Base-by-base conservation (phyloP, 2,329 filamentous ascomycete genomes). In the Leptodontidium sp. region DNA sequence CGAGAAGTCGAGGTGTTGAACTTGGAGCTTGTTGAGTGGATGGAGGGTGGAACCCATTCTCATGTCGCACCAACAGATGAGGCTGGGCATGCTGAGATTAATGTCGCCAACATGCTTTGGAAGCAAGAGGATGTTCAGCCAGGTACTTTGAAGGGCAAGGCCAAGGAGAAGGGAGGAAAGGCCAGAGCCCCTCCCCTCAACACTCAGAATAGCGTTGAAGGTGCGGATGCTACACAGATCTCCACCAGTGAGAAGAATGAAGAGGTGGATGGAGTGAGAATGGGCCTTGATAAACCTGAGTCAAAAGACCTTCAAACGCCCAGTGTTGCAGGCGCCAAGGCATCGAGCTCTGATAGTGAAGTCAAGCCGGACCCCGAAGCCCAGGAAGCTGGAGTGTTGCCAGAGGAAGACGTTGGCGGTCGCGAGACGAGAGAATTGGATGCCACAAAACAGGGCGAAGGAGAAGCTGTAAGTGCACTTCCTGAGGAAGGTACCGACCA, bases 1-100 rank as follows among this genome's bases (percentile, higher is more conserved):
- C 84, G 95, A 67, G 87, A 92, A 1, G 93, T 98, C 49, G 89
- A 93, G 64, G 93, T 97, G 0, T 81, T 86, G 58, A 87, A 94
- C 47, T 80, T 98, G 74, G 92, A 97, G 78, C 80, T 98, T 68
- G 77, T 97, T 8, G 93, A 98, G 78, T 99, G 93, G 84, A 89
- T 88, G 78, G 92, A 94, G 75, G 91, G 92, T 1, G 94, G 93
- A 1, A 88, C 88, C 61, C 95, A 98, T 82, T 83, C 88, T 58
- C 93, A 91, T 81, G 84, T 88, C 47, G 97, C 92, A 89, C 96
- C 96, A 0, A 86, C 86, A 11, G 89, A 92, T 76, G 92, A 98
- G 81, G 92, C 93, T 14, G 89, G 89, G 38, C 85, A 85, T 6
- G 90, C 90, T 62, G 93, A 96, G 81, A 92, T 91, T 80, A 88